These are phyloP conservation scores for Boletus sensibilis DNA, from an alignment of 768 basidiomycete genomes.

Conservation along the genomic window DNA sequence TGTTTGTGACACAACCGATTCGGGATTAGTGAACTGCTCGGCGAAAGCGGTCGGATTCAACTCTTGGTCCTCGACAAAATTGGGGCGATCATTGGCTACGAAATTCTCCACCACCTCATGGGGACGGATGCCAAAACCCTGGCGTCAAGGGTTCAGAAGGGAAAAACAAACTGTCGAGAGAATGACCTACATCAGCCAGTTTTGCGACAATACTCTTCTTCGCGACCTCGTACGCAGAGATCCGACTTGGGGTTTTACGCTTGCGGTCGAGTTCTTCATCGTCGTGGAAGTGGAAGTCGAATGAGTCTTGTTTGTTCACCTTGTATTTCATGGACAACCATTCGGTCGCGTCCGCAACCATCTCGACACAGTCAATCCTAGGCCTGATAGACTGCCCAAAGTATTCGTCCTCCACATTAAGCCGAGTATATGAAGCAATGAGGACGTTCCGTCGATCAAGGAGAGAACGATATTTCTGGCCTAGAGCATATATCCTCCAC, in stretches of 20 bases:
- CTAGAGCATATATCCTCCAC: slow-evolving; percentile 89
- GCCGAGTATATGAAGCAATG: slow-evolving; percentile 59
- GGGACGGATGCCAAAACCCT: slow-evolving; percentile 85
- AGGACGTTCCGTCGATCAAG: slow-evolving; percentile 70
- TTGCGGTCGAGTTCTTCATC: slow-evolving; percentile 60
- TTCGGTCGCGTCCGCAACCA: slow-evolving; percentile 86
- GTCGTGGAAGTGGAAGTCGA: slow-evolving; percentile 69
- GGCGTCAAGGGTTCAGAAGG: not conserved
- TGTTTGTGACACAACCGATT: slow-evolving; percentile 53
- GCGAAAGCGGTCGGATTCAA: slow-evolving; percentile 77
- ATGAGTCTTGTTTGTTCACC: slow-evolving; percentile 60
- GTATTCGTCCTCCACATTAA: slow-evolving; percentile 70
- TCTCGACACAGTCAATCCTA: slow-evolving; percentile 77
- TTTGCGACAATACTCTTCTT: slow-evolving; percentile 76
- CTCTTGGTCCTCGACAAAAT: slow-evolving; percentile 81
- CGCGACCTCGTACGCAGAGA: slow-evolving; percentile 80
- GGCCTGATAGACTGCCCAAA: slow-evolving; percentile 68
- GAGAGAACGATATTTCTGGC: slow-evolving; percentile 86
- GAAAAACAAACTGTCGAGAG: not conserved
- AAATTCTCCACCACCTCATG: slow-evolving; percentile 88
- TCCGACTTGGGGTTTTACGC: slow-evolving; percentile 79
- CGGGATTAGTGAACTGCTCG: slow-evolving; percentile 79
- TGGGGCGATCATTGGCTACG: slow-evolving; percentile 52
- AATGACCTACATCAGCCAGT: slow-evolving; percentile 68
- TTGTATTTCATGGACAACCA: slow-evolving; percentile 89